phyloP scores from a whole-genome alignment of 192 early-diverging fungal genomes.

The Coemansia sp. region DNA sequence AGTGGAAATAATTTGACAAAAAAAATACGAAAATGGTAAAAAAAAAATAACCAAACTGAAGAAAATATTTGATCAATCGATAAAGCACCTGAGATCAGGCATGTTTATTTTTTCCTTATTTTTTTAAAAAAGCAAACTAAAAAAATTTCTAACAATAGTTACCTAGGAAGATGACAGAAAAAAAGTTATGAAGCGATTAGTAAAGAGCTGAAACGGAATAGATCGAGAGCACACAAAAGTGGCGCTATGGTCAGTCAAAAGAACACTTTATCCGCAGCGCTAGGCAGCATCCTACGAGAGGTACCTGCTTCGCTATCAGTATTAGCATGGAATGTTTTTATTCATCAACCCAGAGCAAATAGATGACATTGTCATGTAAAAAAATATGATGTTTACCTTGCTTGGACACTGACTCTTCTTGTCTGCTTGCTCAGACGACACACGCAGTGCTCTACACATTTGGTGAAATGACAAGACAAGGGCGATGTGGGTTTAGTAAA shows the following conservation, averaged over 20 bases:
- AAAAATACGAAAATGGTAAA: background rate
- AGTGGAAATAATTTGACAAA: background rate
- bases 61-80: background rate
- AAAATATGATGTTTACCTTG: slow-evolving; percentile 19
- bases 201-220: background rate
- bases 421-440: background rate
- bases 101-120: background rate
- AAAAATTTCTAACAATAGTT: background rate
- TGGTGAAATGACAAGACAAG: background rate
- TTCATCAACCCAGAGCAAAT: slow-evolving; percentile 31
- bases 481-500: slow-evolving; percentile 12
- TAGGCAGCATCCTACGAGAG: slow-evolving; percentile 11
- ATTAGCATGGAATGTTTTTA: slow-evolving; percentile 57
- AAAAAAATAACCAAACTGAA: background rate
- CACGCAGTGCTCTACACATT: slow-evolving; percentile 5
- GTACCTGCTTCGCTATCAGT: slow-evolving; percentile 26
- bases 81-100: background rate
- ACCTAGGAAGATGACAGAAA: background rate
- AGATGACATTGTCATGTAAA: background rate
- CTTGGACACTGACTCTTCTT: background rate
- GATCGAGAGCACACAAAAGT: background rate
- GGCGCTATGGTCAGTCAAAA: slow-evolving; percentile 27
- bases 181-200: background rate
- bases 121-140: background rate
- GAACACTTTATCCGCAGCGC: slow-evolving; percentile 34